phyloP scores from a whole-genome alignment of 768 basidiomycete species.

The Suillus americanus region DNA sequence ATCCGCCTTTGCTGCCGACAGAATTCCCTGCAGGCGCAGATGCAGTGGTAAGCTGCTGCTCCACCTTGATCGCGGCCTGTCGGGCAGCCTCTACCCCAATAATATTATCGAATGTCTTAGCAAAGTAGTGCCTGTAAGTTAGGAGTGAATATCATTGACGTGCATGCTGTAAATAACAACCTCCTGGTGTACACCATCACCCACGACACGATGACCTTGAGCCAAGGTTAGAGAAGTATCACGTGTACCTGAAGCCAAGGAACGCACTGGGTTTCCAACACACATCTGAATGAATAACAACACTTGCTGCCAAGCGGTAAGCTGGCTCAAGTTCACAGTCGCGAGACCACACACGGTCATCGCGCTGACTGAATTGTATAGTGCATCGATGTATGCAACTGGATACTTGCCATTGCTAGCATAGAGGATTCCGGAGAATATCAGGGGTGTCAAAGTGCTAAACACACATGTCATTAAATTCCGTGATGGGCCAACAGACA shows the following conservation, averaged over 20 bases:
- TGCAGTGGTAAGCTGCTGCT: constrained; percentile 21
- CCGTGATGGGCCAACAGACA: neutral
- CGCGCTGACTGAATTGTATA: constrained; percentile 76
- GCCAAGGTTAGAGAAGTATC: neutral
- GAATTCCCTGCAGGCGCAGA: neutral
- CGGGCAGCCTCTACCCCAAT: constrained; percentile 43
- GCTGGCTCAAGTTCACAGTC: constrained; percentile 64
- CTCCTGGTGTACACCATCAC: constrained; percentile 77
- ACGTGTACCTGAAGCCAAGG: constrained; percentile 1
- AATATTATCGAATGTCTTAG: constrained; percentile 62
- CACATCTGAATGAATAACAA: constrained; percentile 80
- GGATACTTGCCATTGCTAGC: constrained; percentile 74
- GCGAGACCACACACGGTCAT: constrained; percentile 79
- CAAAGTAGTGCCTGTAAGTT: constrained; percentile 62
- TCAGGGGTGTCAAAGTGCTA: constrained; percentile 76
- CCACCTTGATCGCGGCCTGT: constrained; percentile 21
- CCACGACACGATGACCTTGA: constrained; percentile 78
- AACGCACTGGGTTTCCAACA: constrained; percentile 67
- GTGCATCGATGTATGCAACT: constrained; percentile 72
- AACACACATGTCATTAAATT: constrained; percentile 11
- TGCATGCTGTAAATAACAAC: constrained; percentile 35
- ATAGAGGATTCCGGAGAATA: constrained; percentile 80
- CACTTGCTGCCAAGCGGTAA: constrained; percentile 70
- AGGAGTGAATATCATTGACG: neutral
- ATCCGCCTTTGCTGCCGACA: constrained; percentile 15